A percentile compares a stretch with the other conserved stretches of the same genome.
Evolutionary conservation across 1,284 basidiomycete species (phyloP).

Genomic region (Pseudozyma sp.): DNA sequence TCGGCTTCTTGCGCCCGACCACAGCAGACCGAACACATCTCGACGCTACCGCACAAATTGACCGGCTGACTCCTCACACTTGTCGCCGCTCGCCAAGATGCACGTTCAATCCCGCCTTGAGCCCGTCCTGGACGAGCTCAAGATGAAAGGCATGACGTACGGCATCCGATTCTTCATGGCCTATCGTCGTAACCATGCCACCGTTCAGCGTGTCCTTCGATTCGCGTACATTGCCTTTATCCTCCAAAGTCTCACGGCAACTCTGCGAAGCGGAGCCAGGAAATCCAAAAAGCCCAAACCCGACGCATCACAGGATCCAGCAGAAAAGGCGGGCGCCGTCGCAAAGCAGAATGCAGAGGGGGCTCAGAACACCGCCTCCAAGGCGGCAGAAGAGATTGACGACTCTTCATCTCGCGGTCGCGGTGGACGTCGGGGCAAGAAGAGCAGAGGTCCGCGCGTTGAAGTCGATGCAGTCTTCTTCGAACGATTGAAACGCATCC

Average conservation of each 20-base stretch:
- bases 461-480: slow-evolving; percentile 92
- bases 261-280: slow-evolving; percentile 52
- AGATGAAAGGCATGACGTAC: slow-evolving; percentile 55
- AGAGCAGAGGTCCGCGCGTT: slow-evolving; percentile 58
- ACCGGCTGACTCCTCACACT: background rate
- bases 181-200: slow-evolving; percentile 59
- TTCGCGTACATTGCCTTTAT: slow-evolving; percentile 58
- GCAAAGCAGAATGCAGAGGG: slow-evolving; percentile 29
- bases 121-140: slow-evolving; percentile 52
- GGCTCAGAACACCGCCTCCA: slow-evolving; percentile 16
- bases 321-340: slow-evolving; percentile 27
- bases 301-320: slow-evolving; percentile 9
- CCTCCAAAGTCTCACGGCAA: slow-evolving; percentile 40
- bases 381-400: slow-evolving; percentile 24
- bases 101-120: slow-evolving; percentile 59
- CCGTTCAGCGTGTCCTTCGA: slow-evolving; percentile 57
- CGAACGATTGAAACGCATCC: slow-evolving; percentile 79
- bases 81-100: slow-evolving; percentile 32
- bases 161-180: slow-evolving; percentile 50
- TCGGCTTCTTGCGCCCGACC: no score
- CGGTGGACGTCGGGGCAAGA: slow-evolving; percentile 43
- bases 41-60: no score
- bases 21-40: no score
- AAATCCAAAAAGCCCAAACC: slow-evolving; percentile 34
- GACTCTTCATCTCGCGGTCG: slow-evolving; percentile 31